Conservation (phyloP, 306 rosid genomes). For the Sechiopsis laciniata region DNA sequence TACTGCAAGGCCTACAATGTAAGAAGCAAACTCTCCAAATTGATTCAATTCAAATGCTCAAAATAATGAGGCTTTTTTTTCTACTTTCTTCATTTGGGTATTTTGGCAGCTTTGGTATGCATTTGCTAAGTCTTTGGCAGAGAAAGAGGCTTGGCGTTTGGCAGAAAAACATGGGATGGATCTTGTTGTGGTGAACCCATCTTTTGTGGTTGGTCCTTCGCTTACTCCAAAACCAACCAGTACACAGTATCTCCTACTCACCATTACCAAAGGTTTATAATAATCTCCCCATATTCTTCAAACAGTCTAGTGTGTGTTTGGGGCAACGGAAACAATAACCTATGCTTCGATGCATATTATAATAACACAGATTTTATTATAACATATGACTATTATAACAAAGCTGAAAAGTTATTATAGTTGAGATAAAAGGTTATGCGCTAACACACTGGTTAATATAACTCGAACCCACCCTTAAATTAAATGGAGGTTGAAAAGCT, state of each 20-base stretch:
- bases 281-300: neutral
- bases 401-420: too few relatives aligned
- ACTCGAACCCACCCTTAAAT: too few relatives aligned
- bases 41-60: neutral
- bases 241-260: constrained; percentile 44
- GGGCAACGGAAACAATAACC: too few relatives aligned
- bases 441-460: too few relatives aligned
- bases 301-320: neutral
- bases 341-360: too few relatives aligned
- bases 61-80: neutral
- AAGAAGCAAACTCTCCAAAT: neutral
- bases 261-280: constrained; percentile 43
- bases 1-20: constrained; percentile 71
- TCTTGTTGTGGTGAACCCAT: constrained; percentile 72
- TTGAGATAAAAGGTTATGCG: too few relatives aligned
- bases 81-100: neutral
- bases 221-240: constrained; percentile 80
- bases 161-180: constrained; percentile 55
- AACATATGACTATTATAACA: too few relatives aligned
- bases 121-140: constrained; percentile 67
- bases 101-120: constrained; percentile 75
- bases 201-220: constrained; percentile 71
- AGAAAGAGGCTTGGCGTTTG: constrained; percentile 67
- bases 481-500: too few relatives aligned
- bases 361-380: too few relatives aligned